Evolutionary conservation across 495 filamentous ascomycete genomes (phyloP), one percentile per base, ranked within the genome.

Genomic region (Hypoxylon lienhwacheense): DNA sequence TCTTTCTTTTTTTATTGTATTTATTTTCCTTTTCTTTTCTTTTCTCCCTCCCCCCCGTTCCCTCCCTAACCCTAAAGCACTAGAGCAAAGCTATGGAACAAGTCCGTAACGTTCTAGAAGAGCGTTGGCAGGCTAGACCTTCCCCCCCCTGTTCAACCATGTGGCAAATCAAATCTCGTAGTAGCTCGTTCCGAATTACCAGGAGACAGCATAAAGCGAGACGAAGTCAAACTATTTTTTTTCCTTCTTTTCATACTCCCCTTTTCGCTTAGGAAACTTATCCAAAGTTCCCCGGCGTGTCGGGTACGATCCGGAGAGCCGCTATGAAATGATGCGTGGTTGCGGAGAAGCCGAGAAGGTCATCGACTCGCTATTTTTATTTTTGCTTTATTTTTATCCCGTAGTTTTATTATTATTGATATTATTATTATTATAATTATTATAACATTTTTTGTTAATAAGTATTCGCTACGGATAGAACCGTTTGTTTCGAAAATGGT

Each of bases 91-190:
- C 50, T 53, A 55, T 67, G 61, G 57, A 60, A 54, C 63, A 44
- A 43, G 55, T 63, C 44, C 60, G 58, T 61, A 65, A 53, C 44
- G 53, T 65, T 61, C 66, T 66, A 60, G 61, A 64, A 67, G 56
- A 57, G 41, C 21, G 36, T 16, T 53, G 42, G 25, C 31, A 47
- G 32, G 47, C 35, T 34, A 25, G 24, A 47, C 58, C 58, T 47
- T 61, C 52, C 47, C 47, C 17, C 6, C 58, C 58, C 52, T 61
- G 58, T 52, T 42, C 17, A 6, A 56, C 58, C 58, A 61, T 61
- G 58, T 61, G 58, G 52, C 58, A 53, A 61, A 61, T 56, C 29
- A 61, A 61, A 61, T 48, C 48, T 47, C 33, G 25, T 46, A 26
- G 37, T 45, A 40, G 46, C 43, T 39, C 36, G 32, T 53, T 61